Conservation (phyloP, 108 stramenopile species). For the Discostella stelligeroides region DNA sequence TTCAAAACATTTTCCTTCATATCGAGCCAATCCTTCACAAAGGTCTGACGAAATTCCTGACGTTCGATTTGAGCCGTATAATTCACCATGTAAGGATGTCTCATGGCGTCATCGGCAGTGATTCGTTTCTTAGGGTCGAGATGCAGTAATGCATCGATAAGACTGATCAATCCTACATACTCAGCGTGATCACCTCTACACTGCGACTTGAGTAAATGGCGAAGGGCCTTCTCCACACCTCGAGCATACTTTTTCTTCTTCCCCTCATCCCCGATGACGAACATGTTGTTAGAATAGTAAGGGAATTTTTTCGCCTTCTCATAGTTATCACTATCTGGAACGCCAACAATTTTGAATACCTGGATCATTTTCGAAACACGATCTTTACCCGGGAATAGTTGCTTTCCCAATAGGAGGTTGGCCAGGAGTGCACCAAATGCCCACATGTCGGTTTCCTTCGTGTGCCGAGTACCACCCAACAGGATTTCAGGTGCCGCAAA, state of each 20-base stretch:
- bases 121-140: slow-evolving; percentile 80
- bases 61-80: slow-evolving; percentile 38
- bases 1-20: slow-evolving; percentile 60
- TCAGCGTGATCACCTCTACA: slow-evolving; percentile 38
- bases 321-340: slow-evolving; percentile 65
- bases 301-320: slow-evolving; percentile 65
- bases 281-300: slow-evolving; percentile 56
- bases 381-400: slow-evolving; percentile 79
- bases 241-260: slow-evolving; percentile 79
- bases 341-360: slow-evolving; percentile 81
- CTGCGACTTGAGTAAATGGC: slow-evolving; percentile 57
- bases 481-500: slow-evolving; percentile 80
- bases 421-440: slow-evolving; percentile 80
- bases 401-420: slow-evolving; percentile 73
- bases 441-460: slow-evolving; percentile 85
- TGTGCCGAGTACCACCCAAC: slow-evolving; percentile 73
- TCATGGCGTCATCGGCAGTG: slow-evolving; percentile 71
- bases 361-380: slow-evolving; percentile 59
- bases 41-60: slow-evolving; percentile 62
- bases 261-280: slow-evolving; percentile 40
- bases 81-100: slow-evolving; percentile 61
- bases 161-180: slow-evolving; percentile 63
- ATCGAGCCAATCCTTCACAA: slow-evolving; percentile 75
- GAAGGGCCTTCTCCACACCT: slow-evolving; percentile 78
- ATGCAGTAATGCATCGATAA: slow-evolving; percentile 74